Base-by-base conservation (phyloP, 805 yeast genomes). In the Ogataea philodendri region DNA sequence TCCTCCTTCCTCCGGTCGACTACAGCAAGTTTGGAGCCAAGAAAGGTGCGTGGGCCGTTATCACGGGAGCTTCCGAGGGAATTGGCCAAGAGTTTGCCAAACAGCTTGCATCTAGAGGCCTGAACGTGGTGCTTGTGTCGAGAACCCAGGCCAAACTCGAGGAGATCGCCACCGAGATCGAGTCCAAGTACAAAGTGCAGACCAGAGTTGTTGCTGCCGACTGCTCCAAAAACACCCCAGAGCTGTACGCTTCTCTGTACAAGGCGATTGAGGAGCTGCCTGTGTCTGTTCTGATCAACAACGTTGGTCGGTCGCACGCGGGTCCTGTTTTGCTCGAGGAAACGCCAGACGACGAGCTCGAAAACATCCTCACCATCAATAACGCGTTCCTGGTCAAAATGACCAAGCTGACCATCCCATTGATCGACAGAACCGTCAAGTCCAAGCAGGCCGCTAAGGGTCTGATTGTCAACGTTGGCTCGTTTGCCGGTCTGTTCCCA, bases 1-100 rank as follows among this genome's bases (percentile, higher is more conserved):
- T 77, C 53, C 41, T 85, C 16, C 65, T 82, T 21, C 87, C 90
- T 20, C 64, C 79, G 6, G 77, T 69, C 31, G 59, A 69, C 53
- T 81, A 72, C 52, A 53, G 59, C 26, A 79, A 76, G 56, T 88
- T 88, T 54, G 96, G 96, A n/a, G 82, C 90, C 17, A 67, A 69
- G 42, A 62, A 64, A 32, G 83, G 82, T 17, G 69, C 74, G 25
- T 93, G 96, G 90, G 96, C 97, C n/a, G 84, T 93, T 20, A 75
- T 93, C 11, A 93, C 98, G 5, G 98, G 98, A 40, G 94, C 97
- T 3, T 86, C 97, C 30, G 97, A 93, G 59, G 98, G 98, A 22
- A 83, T 93, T 54, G 98, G 98, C 39, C 87, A 89, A 58, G 96
- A 93, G 60, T 93, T 76, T 56, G 81, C 96, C 2, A 55, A 64